phyloP scores from a whole-genome alignment of 257 asterid genomes.

The Lavandula angustifolia region DNA sequence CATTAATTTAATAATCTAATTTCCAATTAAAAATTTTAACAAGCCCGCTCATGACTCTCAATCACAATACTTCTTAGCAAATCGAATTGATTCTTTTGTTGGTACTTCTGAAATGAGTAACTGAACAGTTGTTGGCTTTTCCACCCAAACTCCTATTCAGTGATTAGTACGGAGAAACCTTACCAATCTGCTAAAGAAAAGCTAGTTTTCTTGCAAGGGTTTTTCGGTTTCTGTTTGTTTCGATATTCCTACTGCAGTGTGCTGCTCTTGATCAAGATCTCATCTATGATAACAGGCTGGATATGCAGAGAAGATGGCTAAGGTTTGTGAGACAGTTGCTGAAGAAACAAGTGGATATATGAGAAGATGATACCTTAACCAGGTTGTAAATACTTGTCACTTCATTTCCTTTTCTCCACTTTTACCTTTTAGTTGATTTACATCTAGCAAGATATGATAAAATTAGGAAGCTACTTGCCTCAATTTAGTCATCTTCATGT shows the following conservation, averaged over 20 bases:
- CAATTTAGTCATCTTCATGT: too few relatives aligned
- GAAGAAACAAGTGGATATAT: constrained; percentile 74
- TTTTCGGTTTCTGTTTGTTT: neutral
- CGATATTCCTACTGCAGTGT: neutral
- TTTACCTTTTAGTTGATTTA: too few relatives aligned
- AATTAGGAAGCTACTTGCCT: too few relatives aligned
- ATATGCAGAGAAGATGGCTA: constrained; percentile 91
- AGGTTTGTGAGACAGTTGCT: constrained; percentile 82
- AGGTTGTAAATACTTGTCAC: constrained; percentile 34
- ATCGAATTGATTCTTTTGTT: constrained; percentile 2
- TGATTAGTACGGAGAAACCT: neutral
- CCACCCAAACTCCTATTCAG: too few relatives aligned
- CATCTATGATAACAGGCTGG: constrained; percentile 66
- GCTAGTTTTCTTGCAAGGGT: neutral
- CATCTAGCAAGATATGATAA: too few relatives aligned
- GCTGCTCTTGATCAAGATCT: neutral
- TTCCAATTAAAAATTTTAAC: too few relatives aligned
- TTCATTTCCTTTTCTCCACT: too few relatives aligned
- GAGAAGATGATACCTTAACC: constrained; percentile 33
- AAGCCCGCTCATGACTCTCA: too few relatives aligned
- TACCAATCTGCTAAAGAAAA: neutral
- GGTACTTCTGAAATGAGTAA: constrained; percentile 12
- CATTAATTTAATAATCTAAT: too few relatives aligned
- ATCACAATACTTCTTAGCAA: neutral
- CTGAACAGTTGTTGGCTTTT: neutral